These are phyloP conservation scores for Binderoboletus segoi DNA, from an alignment of 1,284 basidiomycete genomes.

Conservation along the genomic window DNA sequence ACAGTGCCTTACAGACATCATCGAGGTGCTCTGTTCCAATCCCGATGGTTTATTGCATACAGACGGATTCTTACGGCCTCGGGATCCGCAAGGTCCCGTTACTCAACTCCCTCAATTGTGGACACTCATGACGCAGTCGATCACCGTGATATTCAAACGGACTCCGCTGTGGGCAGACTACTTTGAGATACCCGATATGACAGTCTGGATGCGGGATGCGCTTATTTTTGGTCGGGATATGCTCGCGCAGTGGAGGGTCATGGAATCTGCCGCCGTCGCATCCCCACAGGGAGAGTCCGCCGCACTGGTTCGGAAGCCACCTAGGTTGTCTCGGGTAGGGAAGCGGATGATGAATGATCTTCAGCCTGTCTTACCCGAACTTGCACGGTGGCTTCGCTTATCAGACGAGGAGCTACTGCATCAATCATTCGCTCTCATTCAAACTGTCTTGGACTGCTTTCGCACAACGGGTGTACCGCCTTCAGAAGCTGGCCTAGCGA, in stretches of 20 bases:
- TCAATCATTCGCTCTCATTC: constrained; percentile 82
- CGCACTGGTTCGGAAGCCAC: constrained; percentile 32
- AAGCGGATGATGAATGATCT: constrained; percentile 78
- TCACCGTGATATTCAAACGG: constrained; percentile 81
- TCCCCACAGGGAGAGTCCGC: constrained; percentile 29
- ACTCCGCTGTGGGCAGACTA: constrained; percentile 82
- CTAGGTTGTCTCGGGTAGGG: constrained; percentile 52
- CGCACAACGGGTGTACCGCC: constrained; percentile 56
- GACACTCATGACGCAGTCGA: constrained; percentile 78
- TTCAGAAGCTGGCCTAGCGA: constrained; percentile 50
- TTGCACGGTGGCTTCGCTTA: constrained; percentile 85
- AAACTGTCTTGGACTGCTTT: constrained; percentile 75
- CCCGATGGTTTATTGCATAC: constrained; percentile 71
- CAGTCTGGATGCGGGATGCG: constrained; percentile 96
- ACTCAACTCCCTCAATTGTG: constrained; percentile 73
- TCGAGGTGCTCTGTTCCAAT: constrained; percentile 81
- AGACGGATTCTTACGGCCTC: constrained; percentile 53
- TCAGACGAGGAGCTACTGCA: constrained; percentile 89
- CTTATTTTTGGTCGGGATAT: constrained; percentile 88
- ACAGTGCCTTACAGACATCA: constrained; percentile 86
- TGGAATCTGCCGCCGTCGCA: constrained; percentile 68
- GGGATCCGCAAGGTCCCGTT: constrained; percentile 47
- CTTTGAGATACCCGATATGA: constrained; percentile 83
- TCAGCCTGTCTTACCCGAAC: constrained; percentile 75
- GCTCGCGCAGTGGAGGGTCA: constrained; percentile 75